Evolutionary conservation across 2,329 filamentous ascomycete species (phyloP).

Genomic region (Hypoxylon sp.): DNA sequence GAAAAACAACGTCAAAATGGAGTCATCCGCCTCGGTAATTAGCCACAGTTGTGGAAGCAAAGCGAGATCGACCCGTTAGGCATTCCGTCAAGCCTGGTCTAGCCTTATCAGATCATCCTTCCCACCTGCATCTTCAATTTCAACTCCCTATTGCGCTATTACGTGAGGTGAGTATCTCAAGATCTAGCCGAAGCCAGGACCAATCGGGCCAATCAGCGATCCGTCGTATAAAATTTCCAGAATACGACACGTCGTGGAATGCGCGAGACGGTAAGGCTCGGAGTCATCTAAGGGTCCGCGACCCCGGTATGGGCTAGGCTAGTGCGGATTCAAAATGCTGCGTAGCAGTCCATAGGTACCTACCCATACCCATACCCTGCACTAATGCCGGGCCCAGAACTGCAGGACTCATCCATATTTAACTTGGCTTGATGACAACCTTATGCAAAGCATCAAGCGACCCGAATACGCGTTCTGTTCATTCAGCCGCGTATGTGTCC

Average conservation of each 20-base stretch:
- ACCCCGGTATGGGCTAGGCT: conserved; percentile 15
- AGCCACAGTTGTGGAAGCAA: conserved; percentile 1
- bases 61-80: not conserved
- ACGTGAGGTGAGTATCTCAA: conserved; percentile 20
- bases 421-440: not conserved
- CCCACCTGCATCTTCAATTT: conserved; percentile 7
- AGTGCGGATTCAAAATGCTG: not conserved
- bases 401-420: conserved; percentile 2
- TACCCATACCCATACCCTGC: not conserved
- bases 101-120: conserved; percentile 6
- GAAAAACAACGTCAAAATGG: conserved; percentile 1
- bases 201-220: conserved; percentile 28
- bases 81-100: conserved; percentile 6
- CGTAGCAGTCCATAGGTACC: not conserved
- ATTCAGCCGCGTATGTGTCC: conserved; percentile 12
- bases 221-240: conserved; percentile 18
- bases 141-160: conserved; percentile 12
- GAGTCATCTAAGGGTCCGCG: conserved; percentile 16
- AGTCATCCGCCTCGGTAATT: not conserved
- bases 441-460: conserved; percentile 5
- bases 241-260: conserved; percentile 30
- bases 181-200: conserved; percentile 26
- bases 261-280: conserved; percentile 7
- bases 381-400: conserved; percentile 4
- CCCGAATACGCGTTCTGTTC: not conserved